phyloP scores from a whole-genome alignment of 202 grass and related monocot species.

The Carex sylvatica region DNA sequence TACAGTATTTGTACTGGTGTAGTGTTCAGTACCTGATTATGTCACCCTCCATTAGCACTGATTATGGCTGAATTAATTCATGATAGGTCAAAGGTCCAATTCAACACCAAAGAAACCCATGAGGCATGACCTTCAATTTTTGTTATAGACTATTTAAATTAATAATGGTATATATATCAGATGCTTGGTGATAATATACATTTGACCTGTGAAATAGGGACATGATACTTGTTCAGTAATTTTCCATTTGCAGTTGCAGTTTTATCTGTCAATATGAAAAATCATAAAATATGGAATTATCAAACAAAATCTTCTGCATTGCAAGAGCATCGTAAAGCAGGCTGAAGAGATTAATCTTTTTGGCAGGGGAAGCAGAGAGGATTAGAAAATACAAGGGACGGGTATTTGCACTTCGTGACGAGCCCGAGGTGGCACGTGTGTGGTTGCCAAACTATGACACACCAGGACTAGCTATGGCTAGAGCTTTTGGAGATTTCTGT shows the following conservation, averaged over 20 bases:
- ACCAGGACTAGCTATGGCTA: constrained; percentile 93
- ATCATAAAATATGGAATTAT: background rate
- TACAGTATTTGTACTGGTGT: background rate
- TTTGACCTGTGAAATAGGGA: background rate
- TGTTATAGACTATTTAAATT: background rate
- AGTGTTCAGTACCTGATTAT: constrained; percentile 1
- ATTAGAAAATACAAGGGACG: constrained; percentile 76
- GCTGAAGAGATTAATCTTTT: constrained; percentile 20
- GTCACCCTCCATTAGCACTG: background rate
- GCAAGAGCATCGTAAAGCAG: background rate
- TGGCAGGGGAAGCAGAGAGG: constrained; percentile 77
- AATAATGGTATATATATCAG: background rate
- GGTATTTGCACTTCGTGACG: constrained; percentile 84
- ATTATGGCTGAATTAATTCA: background rate
- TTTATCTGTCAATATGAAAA: background rate
- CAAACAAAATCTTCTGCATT: background rate
- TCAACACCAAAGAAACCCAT: background rate
- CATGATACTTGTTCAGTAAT: background rate
- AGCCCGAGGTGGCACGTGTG: constrained; percentile 82
- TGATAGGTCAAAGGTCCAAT: background rate
- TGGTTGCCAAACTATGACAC: constrained; percentile 84
- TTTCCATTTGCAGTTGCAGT: background rate
- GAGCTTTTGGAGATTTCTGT: constrained; percentile 95
- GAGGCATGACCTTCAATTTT: background rate
- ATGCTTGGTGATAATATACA: background rate